Evolutionary conservation across 257 asterid species (phyloP).

Genomic region (Ilex aquifolium): DNA sequence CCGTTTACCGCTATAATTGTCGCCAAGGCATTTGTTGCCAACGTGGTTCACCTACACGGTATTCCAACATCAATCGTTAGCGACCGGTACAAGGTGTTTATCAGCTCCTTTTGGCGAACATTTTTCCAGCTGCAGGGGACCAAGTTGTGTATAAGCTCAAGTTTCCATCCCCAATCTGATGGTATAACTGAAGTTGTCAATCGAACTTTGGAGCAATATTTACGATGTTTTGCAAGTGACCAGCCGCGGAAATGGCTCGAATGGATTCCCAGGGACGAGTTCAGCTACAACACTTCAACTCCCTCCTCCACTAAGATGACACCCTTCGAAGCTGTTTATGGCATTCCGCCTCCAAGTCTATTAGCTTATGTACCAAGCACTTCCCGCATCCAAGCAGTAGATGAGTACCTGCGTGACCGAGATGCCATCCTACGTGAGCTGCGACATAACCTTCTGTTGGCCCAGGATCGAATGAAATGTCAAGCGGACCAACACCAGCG

Average conservation of each 20-base stretch:
- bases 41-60: no score
- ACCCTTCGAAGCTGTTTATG: conserved; percentile 11
- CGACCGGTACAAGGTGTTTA: no score
- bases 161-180: no score
- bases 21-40: no score
- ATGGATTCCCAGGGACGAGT: conserved; percentile 12
- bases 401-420: background rate
- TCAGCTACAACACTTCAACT: conserved; percentile 1
- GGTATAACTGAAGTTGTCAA: no score
- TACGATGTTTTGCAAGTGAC: background rate
- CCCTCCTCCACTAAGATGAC: conserved; percentile 9
- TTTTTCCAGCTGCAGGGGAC: no score
- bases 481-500: background rate
- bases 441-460: no score
- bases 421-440: background rate
- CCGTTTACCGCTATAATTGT: no score
- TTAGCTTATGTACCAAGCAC: conserved; percentile 1
- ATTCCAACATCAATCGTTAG: no score
- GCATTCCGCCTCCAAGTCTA: conserved; percentile 6
- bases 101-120: no score
- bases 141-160: no score
- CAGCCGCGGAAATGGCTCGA: background rate
- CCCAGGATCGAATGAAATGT: conserved; percentile 1
- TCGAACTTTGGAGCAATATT: background rate
- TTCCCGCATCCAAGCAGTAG: background rate